These are phyloP conservation scores for Paramyrothecium sp. DNA, from an alignment of 2,329 filamentous ascomycete genomes.

Conservation along the genomic window DNA sequence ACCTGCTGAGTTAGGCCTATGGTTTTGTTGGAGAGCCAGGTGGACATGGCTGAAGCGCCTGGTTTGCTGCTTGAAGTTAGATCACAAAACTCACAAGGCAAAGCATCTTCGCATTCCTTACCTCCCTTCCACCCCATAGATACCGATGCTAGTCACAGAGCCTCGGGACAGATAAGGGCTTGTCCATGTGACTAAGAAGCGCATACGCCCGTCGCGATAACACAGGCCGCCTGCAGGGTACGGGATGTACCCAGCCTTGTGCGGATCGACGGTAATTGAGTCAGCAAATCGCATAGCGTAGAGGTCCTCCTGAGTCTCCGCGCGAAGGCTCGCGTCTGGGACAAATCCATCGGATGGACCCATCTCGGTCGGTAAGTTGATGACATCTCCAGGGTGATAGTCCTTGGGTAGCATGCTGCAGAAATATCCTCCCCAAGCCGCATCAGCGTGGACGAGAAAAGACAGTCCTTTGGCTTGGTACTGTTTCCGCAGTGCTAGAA, in stretches of 20 bases:
- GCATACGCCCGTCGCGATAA: constrained; percentile 42
- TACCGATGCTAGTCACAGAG: constrained; percentile 35
- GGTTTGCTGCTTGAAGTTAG: constrained; percentile 32
- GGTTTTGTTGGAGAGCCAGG: constrained; percentile 41
- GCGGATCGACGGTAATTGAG: constrained; percentile 46
- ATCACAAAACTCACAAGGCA: accelerated
- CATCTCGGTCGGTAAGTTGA: neutral
- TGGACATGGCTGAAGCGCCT: constrained; percentile 41
- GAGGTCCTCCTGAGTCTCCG: constrained; percentile 36
- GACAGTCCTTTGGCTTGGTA: constrained; percentile 40
- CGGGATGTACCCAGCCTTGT: constrained; percentile 45
- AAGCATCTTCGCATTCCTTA: constrained; percentile 5
- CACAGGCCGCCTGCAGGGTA: constrained; percentile 44
- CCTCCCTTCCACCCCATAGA: constrained; percentile 45
- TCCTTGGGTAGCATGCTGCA: constrained; percentile 38
- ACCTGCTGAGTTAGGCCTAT: constrained; percentile 34
- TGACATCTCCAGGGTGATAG: constrained; percentile 9
- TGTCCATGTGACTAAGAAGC: constrained; percentile 42
- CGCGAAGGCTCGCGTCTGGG: constrained; percentile 30
- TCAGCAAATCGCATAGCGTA: constrained; percentile 36
- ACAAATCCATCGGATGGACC: neutral
- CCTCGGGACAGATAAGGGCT: constrained; percentile 37
- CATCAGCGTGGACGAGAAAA: constrained; percentile 45
- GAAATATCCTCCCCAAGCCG: constrained; percentile 51
- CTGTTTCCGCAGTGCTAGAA: constrained; percentile 36